Base-by-base conservation (phyloP, 352 stramenopile genomes). In the Globisporangium nodosum region DNA sequence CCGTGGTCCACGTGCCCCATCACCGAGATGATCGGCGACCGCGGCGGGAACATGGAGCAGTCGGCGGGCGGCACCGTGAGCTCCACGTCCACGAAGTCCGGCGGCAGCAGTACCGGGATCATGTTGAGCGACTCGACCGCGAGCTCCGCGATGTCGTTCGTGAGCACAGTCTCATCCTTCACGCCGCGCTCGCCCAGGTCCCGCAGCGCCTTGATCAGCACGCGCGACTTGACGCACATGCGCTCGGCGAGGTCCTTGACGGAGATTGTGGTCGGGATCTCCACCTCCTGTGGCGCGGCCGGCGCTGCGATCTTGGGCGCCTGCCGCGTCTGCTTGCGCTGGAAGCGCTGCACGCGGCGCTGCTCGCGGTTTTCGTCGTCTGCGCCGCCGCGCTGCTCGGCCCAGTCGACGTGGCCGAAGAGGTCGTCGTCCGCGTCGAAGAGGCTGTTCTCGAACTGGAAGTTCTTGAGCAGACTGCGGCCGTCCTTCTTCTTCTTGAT, bases 1-100 rank as follows among this genome's bases (percentile, higher is more conserved):
- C 98, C 98, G 74, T 99, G 98, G 73, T 99, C 98, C 37, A 99
- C 98, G 70, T 99, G 98, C 9, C 98, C 98, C 97, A 99, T 99
- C 43, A 99, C 97, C 21, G 96, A 99, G 27, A 99, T 92, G 35
- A 99, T 93, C 16, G 98, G 96, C 40, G 83, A 74, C 20, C 85
- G 81, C 54, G 73, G 50, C 16, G 81, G 78, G 40, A 92, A 92
- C 39, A 57, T 68, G 2, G 79, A 89, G 56, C 79, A 90, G 66
- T 94, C 79, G 4, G 61, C 71, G 0, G 85, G 85, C 2, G 68
- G 76, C 8, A 61, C 49, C 16, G 82, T 92, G 24, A 86, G 60
- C 61, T 88, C 82, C n/a, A 88, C 48, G 54, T 94, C 85, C 12
- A 92, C 68, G 68, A 94, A 94, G 18, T 92, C 85, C 3, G 85